Conservation (phyloP, 176 grass and related monocot species). For the Olyra latifolia region DNA sequence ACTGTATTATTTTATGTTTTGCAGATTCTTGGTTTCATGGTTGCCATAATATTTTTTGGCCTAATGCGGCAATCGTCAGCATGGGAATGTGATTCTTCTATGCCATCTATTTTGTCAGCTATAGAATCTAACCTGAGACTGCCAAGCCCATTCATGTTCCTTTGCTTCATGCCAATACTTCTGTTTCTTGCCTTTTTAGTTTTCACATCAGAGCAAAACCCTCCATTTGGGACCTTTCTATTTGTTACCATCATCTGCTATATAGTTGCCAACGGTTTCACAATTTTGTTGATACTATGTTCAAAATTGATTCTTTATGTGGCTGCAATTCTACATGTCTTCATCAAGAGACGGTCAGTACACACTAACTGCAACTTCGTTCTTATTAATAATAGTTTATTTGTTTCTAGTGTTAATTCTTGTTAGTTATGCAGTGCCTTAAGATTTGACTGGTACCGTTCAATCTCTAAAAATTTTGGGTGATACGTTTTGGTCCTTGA, state of each 20-base stretch:
- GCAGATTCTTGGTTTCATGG: constrained; percentile 95
- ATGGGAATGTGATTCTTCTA: constrained; percentile 82
- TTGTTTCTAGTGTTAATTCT: background rate
- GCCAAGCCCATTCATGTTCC: constrained; percentile 55
- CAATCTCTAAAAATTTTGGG: background rate
- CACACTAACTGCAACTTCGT: background rate
- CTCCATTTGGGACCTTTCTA: constrained; percentile 64
- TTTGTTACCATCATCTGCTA: constrained; percentile 71
- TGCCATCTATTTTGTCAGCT: constrained; percentile 84
- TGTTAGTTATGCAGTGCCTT: background rate
- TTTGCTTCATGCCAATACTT: constrained; percentile 62
- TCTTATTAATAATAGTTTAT: background rate
- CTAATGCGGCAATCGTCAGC: constrained; percentile 81
- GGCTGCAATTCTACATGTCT: constrained; percentile 68
- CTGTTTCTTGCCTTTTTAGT: constrained; percentile 54
- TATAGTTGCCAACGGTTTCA: constrained; percentile 77
- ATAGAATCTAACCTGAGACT: constrained; percentile 79
- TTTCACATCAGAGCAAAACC: constrained; percentile 41
- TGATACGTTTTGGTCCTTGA: no score
- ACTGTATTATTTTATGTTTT: constrained; percentile 31
- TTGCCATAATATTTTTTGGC: constrained; percentile 74
- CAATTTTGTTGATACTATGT: constrained; percentile 72
- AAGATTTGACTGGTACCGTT: background rate
- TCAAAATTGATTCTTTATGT: constrained; percentile 69
- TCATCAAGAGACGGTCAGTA: constrained; percentile 80